Conservation (phyloP, 495 filamentous ascomycete species). For the Pyrenula aspistea region DNA sequence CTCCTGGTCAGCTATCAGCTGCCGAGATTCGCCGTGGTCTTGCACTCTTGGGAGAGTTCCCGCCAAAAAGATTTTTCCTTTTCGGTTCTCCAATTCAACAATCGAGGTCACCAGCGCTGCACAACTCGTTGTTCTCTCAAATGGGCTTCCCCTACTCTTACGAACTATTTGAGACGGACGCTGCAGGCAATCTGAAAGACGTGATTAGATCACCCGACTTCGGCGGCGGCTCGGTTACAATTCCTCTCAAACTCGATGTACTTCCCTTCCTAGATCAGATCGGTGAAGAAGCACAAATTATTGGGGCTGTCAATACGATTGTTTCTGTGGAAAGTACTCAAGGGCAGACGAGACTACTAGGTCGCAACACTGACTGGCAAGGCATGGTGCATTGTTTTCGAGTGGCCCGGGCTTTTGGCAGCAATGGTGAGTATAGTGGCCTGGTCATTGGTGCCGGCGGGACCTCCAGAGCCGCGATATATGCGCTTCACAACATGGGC, state of each 20-base stretch:
- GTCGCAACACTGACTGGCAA: conserved; percentile 93
- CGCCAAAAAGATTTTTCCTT: conserved; percentile 66
- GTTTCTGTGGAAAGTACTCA: conserved; percentile 34
- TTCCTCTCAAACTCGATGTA: conserved; percentile 85
- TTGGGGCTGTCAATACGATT: conserved; percentile 94
- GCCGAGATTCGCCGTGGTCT: conserved; percentile 74
- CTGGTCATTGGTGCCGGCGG: conserved; percentile 85
- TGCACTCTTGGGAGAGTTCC: conserved; percentile 67
- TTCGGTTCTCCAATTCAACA: conserved; percentile 74
- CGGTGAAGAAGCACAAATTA: conserved; percentile 62
- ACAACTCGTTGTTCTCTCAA: conserved; percentile 73
- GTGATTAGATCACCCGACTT: conserved; percentile 64
- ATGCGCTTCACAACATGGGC: conserved; percentile 70
- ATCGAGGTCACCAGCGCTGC: conserved; percentile 76
- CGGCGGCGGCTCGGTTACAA: conserved; percentile 89
- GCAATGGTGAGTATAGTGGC: conserved; percentile 28
- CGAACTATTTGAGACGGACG: conserved; percentile 61
- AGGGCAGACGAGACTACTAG: conserved; percentile 42
- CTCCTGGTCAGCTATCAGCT: conserved; percentile 87
- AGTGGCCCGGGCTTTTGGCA: conserved; percentile 47
- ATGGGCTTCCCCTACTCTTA: conserved; percentile 85
- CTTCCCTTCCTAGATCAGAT: conserved; percentile 72
- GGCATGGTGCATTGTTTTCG: conserved; percentile 81
- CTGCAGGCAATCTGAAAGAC: conserved; percentile 47
- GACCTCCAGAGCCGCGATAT: conserved; percentile 85